Conservation (phyloP, 2,329 filamentous ascomycete genomes). For the Calonectria pauciramosa region DNA sequence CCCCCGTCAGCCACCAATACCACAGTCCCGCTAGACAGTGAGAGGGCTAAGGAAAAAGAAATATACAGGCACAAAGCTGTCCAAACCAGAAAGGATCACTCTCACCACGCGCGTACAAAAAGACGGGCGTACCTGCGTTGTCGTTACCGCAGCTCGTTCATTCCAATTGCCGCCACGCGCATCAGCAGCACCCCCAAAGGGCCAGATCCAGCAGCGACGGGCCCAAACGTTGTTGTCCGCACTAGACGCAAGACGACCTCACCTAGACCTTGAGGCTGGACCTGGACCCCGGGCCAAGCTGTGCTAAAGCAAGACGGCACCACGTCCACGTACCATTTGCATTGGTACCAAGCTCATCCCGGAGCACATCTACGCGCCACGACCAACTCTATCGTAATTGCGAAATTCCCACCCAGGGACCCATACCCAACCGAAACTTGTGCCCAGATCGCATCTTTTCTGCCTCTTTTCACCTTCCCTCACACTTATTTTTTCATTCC, state of each 20-base stretch:
- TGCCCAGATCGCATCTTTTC: not conserved
- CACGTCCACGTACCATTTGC: constrained; percentile 4
- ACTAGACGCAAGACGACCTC: constrained; percentile 11
- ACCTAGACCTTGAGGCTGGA: constrained; percentile 2
- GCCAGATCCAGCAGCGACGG: not conserved
- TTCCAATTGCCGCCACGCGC: constrained; percentile 23
- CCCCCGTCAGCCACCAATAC: constrained; percentile 6
- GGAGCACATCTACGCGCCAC: constrained; percentile 16
- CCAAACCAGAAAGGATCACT: not conserved
- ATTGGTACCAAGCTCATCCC: constrained; percentile 15
- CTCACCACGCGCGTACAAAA: not conserved
- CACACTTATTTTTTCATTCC: not conserved
- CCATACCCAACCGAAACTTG: not conserved
- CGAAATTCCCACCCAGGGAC: not conserved
- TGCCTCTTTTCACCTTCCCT: not conserved
- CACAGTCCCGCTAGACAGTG: not conserved
- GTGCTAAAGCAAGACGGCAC: constrained; percentile 3
- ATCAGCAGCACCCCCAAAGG: not conserved
- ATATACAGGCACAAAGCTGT: not conserved
- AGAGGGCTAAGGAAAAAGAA: not conserved
- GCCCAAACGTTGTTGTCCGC: constrained; percentile 12
- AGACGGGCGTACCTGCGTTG: constrained; percentile 19
- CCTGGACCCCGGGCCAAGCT: constrained; percentile 5
- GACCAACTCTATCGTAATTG: constrained; percentile 18
- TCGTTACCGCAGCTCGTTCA: constrained; percentile 5